A percentile compares a stretch with the other conserved stretches of the same genome.
phyloP scores from a whole-genome alignment of 2,329 filamentous ascomycete species.

The Pyrenochaeta sp. region DNA sequence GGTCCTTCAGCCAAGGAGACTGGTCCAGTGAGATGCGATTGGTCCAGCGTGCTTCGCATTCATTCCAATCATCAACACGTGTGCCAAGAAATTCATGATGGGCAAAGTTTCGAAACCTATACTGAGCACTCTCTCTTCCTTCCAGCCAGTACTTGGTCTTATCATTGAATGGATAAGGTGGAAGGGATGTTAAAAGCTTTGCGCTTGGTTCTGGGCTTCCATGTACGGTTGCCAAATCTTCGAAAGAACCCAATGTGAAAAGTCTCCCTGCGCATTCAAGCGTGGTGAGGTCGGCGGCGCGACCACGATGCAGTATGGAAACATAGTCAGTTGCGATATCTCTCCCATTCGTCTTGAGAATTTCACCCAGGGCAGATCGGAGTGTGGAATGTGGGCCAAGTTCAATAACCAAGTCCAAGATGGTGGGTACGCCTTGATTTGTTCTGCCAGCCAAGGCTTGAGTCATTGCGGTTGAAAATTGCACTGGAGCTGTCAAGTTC shows the following conservation, averaged over 20 bases:
- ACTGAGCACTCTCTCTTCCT: slow-evolving; percentile 14
- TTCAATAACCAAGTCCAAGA: slow-evolving; percentile 18
- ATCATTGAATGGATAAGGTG: slow-evolving; percentile 17
- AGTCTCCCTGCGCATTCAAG: slow-evolving; percentile 18
- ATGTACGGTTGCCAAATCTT: slow-evolving; percentile 13
- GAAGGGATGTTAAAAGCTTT: slow-evolving; percentile 14
- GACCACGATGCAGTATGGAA: slow-evolving; percentile 16
- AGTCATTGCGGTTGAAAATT: slow-evolving; percentile 29
- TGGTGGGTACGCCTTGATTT: not conserved
- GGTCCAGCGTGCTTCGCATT: slow-evolving; percentile 8
- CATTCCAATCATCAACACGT: slow-evolving; percentile 21
- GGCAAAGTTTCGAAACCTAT: slow-evolving; percentile 12
- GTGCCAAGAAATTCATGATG: slow-evolving; percentile 32
- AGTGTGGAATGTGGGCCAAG: slow-evolving; percentile 28
- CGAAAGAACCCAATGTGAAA: not conserved
- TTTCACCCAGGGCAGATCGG: slow-evolving; percentile 16
- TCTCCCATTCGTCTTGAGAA: slow-evolving; percentile 5
- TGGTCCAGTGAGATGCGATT: slow-evolving; percentile 28
- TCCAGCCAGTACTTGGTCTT: slow-evolving; percentile 21
- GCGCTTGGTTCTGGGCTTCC: not conserved
- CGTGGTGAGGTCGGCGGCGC: slow-evolving; percentile 10
- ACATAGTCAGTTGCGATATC: slow-evolving; percentile 12
- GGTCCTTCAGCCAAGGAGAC: slow-evolving; percentile 35
- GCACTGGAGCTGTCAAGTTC: slow-evolving; percentile 22
- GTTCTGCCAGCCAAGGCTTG: slow-evolving; percentile 2